Evolutionary conservation across 495 filamentous ascomycete species (phyloP), one percentile per base, ranked within the genome.

Genomic region (Lineolata rhizophorae): DNA sequence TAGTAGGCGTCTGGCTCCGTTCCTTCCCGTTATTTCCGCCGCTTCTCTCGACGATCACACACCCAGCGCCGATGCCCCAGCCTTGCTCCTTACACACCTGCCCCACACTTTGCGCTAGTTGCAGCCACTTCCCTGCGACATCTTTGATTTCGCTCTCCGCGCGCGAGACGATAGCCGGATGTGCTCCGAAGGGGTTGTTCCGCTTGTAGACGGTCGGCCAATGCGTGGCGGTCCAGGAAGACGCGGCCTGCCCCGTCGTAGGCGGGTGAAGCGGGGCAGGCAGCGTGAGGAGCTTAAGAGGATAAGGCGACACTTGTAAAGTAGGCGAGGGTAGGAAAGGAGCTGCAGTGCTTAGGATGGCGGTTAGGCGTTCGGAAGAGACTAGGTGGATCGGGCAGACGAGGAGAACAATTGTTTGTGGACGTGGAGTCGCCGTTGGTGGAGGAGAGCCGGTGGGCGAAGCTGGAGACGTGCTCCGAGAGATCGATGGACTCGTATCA

Each of bases 121-220:
- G 55, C 49, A 93, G 67, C 53, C 72, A 84, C 16, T 67, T 40
- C 26, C 60, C 47, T 30, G 60, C 55, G 32, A 67, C 58, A 14
- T 48, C 40, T 6, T 51, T 41, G n/a, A 90, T 18, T 15, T 72
- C 67, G 1, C 67, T 58, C 16, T 64, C 60, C 43, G 40, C 64
- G 49, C 50, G 57, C 0, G 44, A 44, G 8, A 64, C 62, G 36
- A 64, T 65, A 25, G 62, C 57, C 34, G 73, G 65, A 50, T 82
- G 70, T 39, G 81, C 61, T 30, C 80, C 67, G 46, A 81, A 63
- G 20, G 82, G 68, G 45, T 83, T 82, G 37, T 65, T 73, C 44
- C 72, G 72, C 35, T 83, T 82, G 57, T 90, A 95, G 5, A 80
- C 60, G 3, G 76, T 70, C 0, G 87, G 90, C 87, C 87, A 97